Base-by-base conservation (phyloP, 495 filamentous ascomycete genomes). In the Penicillium alfredii region DNA sequence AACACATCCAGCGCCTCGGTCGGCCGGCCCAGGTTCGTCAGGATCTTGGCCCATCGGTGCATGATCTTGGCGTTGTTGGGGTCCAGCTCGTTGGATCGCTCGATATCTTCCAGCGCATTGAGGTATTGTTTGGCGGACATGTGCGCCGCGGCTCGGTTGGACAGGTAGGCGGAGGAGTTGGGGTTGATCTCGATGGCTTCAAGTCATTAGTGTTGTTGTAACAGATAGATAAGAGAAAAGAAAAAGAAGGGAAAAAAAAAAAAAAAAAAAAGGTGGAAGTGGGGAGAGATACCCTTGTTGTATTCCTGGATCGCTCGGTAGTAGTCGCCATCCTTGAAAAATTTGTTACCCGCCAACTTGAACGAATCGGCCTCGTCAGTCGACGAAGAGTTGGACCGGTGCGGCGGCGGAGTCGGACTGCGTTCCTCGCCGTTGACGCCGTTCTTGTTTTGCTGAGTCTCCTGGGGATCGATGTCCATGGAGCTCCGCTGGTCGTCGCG, bases 291-390 rank as follows among this genome's bases (percentile, higher is more conserved):
- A 95, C 88, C 92, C 76, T 94, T 95, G 33, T 82, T 88, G 56
- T 97, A 98, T 56, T 94, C 86, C 44, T 84, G 76, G 52, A 96
- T 84, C 13, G 93, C 90, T 47, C 80, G 79, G 24, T 68, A 63
- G 56, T 88, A 98, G 46, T 96, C 81, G 50, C 80, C 82, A 39
- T 84, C 81, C 69, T 95, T 96, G 72, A 94, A 98, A 53, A 84
- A 90, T 51, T 89, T 93, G 68, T 98, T 98, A 19, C 92, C 92
- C 16, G 84, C 77, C 47, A 86, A 74, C 68, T 98, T 98, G 74
- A 81, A 93, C 12, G 74, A 74, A 58, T 97, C 92, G 4, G 88
- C 86, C 49, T 94, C 83, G 27, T 83, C 61, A 20, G 67, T 51
- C 60, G 69, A 32, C 66, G 82, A 58, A 69, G 49, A 46, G 30